Evolutionary conservation across 1,284 basidiomycete genomes (phyloP).

Genomic region (Ceratobasidium sp.): DNA sequence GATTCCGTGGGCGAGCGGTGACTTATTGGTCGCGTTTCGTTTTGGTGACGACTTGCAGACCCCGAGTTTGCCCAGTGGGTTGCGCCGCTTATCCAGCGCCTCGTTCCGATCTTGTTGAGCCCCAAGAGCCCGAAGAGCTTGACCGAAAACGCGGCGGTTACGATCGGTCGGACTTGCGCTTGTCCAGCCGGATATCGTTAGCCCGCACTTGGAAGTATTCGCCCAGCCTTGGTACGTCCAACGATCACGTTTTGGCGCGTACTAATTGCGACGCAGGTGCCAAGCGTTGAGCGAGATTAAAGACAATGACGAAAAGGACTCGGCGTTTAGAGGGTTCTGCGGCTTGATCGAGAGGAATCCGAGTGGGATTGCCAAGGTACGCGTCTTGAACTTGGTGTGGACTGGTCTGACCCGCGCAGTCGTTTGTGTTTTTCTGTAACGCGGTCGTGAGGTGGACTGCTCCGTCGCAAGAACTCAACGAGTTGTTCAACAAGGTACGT

Average conservation of each 20-base stretch:
- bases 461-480: conserved; percentile 86
- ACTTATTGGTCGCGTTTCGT: too few species aligned
- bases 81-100: conserved; percentile 80
- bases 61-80: conserved; percentile 90
- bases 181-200: conserved; percentile 87
- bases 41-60: too few species aligned
- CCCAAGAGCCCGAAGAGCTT: conserved; percentile 92
- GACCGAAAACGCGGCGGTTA: conserved; percentile 98
- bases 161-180: conserved; percentile 97
- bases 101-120: conserved; percentile 91
- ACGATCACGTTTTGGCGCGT: neutral
- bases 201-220: conserved; percentile 89
- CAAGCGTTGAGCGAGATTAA: conserved; percentile 97
- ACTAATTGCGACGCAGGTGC: conserved; percentile 55
- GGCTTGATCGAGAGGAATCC: conserved; percentile 95
- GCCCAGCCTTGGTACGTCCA: conserved; percentile 79
- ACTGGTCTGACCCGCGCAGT: conserved; percentile 54
- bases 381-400: neutral
- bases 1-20: too few species aligned
- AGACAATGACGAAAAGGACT: conserved; percentile 99
- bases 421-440: conserved; percentile 94
- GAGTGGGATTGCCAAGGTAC: conserved; percentile 75
- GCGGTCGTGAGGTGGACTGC: conserved; percentile 93
- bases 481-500: conserved; percentile 77
- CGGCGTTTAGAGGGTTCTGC: conserved; percentile 98